Evolutionary conservation across 2,329 filamentous ascomycete genomes (phyloP).

Genomic region (Diaporthe ampelina): DNA sequence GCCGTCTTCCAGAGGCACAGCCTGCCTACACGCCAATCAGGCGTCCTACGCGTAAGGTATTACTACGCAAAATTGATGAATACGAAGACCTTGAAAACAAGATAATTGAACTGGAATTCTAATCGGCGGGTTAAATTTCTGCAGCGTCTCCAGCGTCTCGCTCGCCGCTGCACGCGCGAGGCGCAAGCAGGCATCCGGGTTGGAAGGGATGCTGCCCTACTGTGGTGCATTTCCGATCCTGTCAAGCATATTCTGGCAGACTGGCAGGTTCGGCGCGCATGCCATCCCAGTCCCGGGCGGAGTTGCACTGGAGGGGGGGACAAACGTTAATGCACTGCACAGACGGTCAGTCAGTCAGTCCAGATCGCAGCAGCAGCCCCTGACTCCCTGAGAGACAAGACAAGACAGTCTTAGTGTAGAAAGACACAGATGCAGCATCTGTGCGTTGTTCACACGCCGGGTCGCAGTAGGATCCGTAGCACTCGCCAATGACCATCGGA

Average conservation of each 20-base stretch:
- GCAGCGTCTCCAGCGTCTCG: too few species aligned
- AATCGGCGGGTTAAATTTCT: not conserved
- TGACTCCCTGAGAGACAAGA: not conserved
- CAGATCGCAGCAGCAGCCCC: not conserved
- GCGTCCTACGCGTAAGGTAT: not conserved
- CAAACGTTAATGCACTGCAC: not conserved
- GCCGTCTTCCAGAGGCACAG: too few species aligned
- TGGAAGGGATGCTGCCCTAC: not conserved
- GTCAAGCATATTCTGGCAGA: not conserved
- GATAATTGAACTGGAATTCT: not conserved
- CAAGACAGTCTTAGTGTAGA: too few species aligned
- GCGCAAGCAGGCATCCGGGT: not conserved
- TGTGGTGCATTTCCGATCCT: not conserved
- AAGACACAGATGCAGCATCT: constrained; percentile 2
- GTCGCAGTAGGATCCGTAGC: not conserved
- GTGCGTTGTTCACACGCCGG: constrained; percentile 20
- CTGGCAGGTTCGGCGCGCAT: not conserved
- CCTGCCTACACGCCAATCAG: not conserved
- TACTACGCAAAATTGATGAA: not conserved
- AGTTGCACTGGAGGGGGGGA: not conserved
- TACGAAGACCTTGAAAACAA: not conserved
- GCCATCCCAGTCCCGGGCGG: not conserved
- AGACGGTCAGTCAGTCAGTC: not conserved
- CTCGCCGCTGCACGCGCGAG: not conserved
- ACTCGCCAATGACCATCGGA: constrained; percentile 12